These are phyloP conservation scores for Cornus suecica DNA, from an alignment of 148 eudicot genomes.

Conservation along the genomic window DNA sequence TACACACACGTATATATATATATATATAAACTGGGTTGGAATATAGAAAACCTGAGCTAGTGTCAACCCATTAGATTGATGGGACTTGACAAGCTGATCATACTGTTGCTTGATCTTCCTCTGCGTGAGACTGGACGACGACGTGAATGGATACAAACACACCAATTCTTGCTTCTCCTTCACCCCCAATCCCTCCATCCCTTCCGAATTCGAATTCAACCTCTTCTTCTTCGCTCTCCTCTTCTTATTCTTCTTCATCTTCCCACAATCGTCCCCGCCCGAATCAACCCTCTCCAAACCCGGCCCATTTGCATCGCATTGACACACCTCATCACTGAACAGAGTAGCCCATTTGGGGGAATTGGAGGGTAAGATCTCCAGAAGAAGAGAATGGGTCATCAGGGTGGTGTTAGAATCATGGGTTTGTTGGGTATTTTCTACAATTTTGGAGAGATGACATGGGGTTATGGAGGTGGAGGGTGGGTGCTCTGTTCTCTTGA, in stretches of 20 bases:
- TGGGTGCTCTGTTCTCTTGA: slow-evolving; percentile 13
- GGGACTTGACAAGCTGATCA: slow-evolving; percentile 67
- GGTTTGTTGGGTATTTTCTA: slow-evolving; percentile 11
- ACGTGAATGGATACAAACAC: slow-evolving; percentile 61
- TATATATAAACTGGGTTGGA: background rate
- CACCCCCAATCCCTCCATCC: slow-evolving; percentile 2
- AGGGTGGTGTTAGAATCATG: slow-evolving; percentile 27
- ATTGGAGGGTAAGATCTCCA: slow-evolving; percentile 47
- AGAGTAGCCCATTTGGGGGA: slow-evolving; percentile 36
- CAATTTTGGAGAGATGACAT: slow-evolving; percentile 17
- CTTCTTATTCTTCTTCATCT: slow-evolving; percentile 48
- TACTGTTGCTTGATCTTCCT: slow-evolving; percentile 69
- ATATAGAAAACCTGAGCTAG: slow-evolving; percentile 51
- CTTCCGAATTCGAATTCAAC: slow-evolving; percentile 11
- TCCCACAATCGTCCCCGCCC: slow-evolving; percentile 18
- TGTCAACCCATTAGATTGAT: slow-evolving; percentile 53
- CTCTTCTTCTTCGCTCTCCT: slow-evolving; percentile 39
- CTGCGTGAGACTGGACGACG: slow-evolving; percentile 56
- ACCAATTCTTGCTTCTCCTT: slow-evolving; percentile 43
- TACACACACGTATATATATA: too few species aligned
- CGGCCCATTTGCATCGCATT: slow-evolving; percentile 26
- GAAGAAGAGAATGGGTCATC: slow-evolving; percentile 28
- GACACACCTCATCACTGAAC: slow-evolving; percentile 15
- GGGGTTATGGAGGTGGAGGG: slow-evolving; percentile 9
- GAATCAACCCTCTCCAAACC: slow-evolving; percentile 16